phyloP scores from a whole-genome alignment of 768 basidiomycete species.

The Porphyrellus cyaneotinctus region DNA sequence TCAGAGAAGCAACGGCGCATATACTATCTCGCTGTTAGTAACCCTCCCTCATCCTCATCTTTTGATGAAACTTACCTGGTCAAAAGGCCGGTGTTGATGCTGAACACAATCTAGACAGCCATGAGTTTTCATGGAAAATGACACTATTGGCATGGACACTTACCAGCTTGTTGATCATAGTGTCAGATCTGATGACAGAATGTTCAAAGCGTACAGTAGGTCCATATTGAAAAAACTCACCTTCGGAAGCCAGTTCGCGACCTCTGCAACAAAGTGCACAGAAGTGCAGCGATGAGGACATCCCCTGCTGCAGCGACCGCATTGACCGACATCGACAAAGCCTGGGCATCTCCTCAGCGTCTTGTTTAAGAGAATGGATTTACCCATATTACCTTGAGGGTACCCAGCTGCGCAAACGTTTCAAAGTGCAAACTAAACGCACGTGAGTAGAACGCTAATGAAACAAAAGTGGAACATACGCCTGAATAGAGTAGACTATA shows the following conservation, averaged over 20 bases:
- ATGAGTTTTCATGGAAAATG: background rate
- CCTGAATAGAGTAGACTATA: conserved; percentile 35
- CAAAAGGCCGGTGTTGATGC: conserved; percentile 41
- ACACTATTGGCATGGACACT: background rate
- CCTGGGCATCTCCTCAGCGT: conserved; percentile 8
- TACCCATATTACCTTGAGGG: conserved; percentile 38
- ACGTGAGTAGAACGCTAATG: background rate
- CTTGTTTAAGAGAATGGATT: background rate
- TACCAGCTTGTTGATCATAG: conserved; percentile 48
- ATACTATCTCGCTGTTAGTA: conserved; percentile 28
- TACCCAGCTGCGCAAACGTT: conserved; percentile 45
- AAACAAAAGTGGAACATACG: conserved; percentile 29
- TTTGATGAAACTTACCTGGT: conserved; percentile 21
- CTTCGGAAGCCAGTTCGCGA: conserved; percentile 53
- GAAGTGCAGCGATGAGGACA: conserved; percentile 46
- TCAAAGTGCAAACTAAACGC: conserved; percentile 35
- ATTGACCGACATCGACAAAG: conserved; percentile 53
- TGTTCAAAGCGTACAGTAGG: background rate
- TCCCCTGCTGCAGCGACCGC: conserved; percentile 51
- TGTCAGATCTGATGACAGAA: conserved; percentile 38
- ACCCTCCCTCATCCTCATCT: too few species aligned
- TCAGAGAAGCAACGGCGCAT: conserved; percentile 54
- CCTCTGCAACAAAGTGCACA: conserved; percentile 44
- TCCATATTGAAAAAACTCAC: conserved; percentile 13
- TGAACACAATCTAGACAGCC: conserved; percentile 43